Conservation (phyloP, 352 stramenopile genomes). For the Pythium phragmitis region DNA sequence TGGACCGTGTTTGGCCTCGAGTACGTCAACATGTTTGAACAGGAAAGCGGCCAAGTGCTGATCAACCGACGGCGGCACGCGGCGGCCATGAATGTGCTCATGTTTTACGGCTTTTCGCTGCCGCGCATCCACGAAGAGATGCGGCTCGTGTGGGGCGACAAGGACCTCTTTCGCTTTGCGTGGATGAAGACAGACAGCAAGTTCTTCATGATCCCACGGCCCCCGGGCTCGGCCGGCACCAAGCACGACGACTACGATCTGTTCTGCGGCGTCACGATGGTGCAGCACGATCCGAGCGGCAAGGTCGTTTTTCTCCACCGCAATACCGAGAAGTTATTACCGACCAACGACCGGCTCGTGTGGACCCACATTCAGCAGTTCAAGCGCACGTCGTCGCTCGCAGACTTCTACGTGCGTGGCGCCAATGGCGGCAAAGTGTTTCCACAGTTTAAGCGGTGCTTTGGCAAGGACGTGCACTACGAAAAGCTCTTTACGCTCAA, state of each 20-base stretch:
- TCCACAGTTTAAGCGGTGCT: conserved; percentile 12
- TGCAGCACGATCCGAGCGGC: conserved; percentile 36
- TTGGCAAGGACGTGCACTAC: conserved; percentile 18
- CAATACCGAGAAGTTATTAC: conserved; percentile 27
- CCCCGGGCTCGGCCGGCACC: conserved; percentile 20
- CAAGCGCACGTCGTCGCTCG: conserved; percentile 8
- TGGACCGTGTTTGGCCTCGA: conserved; percentile 71
- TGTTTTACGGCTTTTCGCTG: conserved; percentile 60
- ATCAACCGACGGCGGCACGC: conserved; percentile 50
- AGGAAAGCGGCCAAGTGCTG: conserved; percentile 76
- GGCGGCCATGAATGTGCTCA: conserved; percentile 55
- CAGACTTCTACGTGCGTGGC: conserved; percentile 18
- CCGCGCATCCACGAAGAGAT: conserved; percentile 44
- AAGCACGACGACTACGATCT: conserved; percentile 14
- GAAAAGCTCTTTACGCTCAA: conserved; percentile 68
- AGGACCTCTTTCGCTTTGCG: conserved; percentile 64
- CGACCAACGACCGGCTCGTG: conserved; percentile 2
- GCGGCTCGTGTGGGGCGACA: conserved; percentile 74
- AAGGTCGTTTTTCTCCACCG: conserved; percentile 35
- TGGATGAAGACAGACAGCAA: conserved; percentile 34
- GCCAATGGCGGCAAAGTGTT: conserved; percentile 18
- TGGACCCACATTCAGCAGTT: conserved; percentile 32
- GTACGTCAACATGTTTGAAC: conserved; percentile 69
- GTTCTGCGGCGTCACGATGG: conserved; percentile 41
- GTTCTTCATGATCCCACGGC: conserved; percentile 32